phyloP scores from a whole-genome alignment of 2,329 filamentous ascomycete genomes.

The Hypoxylon sp. region DNA sequence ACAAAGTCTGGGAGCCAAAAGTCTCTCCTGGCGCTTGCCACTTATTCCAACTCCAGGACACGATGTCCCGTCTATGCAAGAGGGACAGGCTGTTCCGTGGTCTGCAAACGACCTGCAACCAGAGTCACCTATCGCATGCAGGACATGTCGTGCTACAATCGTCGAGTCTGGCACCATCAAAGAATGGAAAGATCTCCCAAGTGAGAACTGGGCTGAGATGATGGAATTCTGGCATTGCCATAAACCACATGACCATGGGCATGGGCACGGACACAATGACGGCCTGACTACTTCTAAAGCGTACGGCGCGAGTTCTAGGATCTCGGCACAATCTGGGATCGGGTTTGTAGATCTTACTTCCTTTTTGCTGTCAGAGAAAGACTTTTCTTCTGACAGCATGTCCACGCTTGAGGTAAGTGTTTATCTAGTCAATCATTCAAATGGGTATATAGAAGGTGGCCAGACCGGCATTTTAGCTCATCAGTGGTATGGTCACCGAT shows the following conservation, averaged over 20 bases:
- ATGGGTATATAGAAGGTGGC: slow-evolving; percentile 75
- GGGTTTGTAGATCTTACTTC: slow-evolving; percentile 87
- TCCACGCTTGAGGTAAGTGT: slow-evolving; percentile 58
- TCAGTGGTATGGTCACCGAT: slow-evolving; percentile 75
- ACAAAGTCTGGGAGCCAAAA: slow-evolving; percentile 51
- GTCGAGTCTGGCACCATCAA: slow-evolving; percentile 59
- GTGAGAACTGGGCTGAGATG: slow-evolving; percentile 99
- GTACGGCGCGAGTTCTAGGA: slow-evolving; percentile 85
- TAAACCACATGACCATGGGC: slow-evolving; percentile 78
- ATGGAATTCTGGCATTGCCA: slow-evolving; percentile 99
- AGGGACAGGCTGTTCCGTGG: slow-evolving; percentile 68
- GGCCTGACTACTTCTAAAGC: slow-evolving; percentile 73
- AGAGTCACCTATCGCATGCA: slow-evolving; percentile 60
- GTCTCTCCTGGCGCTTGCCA: slow-evolving; percentile 70
- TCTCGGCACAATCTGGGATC: slow-evolving; percentile 74
- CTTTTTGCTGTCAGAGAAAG: slow-evolving; percentile 77
- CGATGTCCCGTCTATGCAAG: slow-evolving; percentile 39
- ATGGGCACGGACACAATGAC: slow-evolving; percentile 62
- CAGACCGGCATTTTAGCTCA: slow-evolving; percentile 61
- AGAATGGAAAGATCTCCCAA: slow-evolving; percentile 92
- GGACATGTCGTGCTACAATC: slow-evolving; percentile 58
- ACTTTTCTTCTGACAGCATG: slow-evolving; percentile 65
- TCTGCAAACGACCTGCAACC: slow-evolving; percentile 64
- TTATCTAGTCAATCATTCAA: slow-evolving; percentile 33
- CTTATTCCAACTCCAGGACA: slow-evolving; percentile 35